phyloP scores from a whole-genome alignment of 768 basidiomycete genomes.

The Fomitopsis serialis region DNA sequence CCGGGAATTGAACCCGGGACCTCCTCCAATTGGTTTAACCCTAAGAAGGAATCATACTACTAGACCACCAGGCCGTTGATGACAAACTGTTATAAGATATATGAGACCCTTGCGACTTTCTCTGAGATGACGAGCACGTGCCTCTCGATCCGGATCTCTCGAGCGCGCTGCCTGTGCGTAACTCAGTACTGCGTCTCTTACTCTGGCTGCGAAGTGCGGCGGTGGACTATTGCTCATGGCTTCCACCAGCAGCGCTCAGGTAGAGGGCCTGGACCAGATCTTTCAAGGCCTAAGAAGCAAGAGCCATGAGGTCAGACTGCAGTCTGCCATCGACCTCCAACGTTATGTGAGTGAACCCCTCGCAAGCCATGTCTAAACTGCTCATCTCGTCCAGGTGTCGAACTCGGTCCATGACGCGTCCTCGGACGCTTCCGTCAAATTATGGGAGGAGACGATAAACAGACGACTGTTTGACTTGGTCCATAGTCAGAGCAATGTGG shows the following conservation, averaged over 20 bases:
- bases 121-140: too few relatives aligned
- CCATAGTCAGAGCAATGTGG: constrained; percentile 71
- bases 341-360: constrained; percentile 54
- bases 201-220: not conserved
- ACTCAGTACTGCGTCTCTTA: too few relatives aligned
- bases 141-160: too few relatives aligned
- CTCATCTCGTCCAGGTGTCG: constrained; percentile 46
- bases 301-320: constrained; percentile 55
- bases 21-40: constrained; percentile 53
- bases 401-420: constrained; percentile 75
- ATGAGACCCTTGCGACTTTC: too few relatives aligned
- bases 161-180: too few relatives aligned
- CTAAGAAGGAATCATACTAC: constrained; percentile 66
- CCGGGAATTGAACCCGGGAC: constrained; percentile 88
- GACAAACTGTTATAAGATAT: too few relatives aligned
- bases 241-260: constrained; percentile 52
- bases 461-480: constrained; percentile 75
- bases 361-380: not conserved
- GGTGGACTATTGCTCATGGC: constrained; percentile 39
- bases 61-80: constrained; percentile 49
- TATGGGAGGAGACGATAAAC: constrained; percentile 86
- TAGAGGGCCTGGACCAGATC: constrained; percentile 59
- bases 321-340: constrained; percentile 67
- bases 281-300: constrained; percentile 64
- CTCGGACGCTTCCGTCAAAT: constrained; percentile 71